Evolutionary conservation across 2,329 filamentous ascomycete genomes (phyloP), one percentile per base, ranked within the genome.

Genomic region (Talaromyces sp.): DNA sequence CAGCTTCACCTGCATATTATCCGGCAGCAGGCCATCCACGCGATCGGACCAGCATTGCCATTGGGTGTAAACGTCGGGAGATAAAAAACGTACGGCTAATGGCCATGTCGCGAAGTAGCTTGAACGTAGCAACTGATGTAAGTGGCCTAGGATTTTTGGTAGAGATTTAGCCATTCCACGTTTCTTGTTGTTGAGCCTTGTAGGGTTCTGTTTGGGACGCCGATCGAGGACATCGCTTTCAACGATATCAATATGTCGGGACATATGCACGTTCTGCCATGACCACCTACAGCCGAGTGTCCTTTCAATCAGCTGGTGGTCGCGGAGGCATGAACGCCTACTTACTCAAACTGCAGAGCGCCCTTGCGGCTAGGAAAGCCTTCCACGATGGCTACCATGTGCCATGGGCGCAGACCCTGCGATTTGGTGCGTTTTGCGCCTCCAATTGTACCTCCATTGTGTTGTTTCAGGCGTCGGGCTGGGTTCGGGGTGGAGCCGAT

Each of bases 401-500:
- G 90, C 92, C 95, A 98, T 0, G 95, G 95, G 50, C 91, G 84
- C 64, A 93, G 77, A 4, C 77, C 86, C 54, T 80, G 76, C 58
- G 85, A 83, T 10, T 89, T 85, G 0, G 95, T 99, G 54, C 88
- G 84, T 33, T 82, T 85, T 33, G 95, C 95, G 40, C 95, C 95
- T 57, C 95, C 95, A 71, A 87, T 89, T 34, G 83, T 83, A 56
- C 87, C 79, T 58, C 95, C 95, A 83, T 99, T 99, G 78, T 99
- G 95, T 74, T 98, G 95, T 64, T 87, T 87, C 28, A 98, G 82
- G 14, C 95, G 89, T 63, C 94, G 85, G 1, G 87, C 87, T 50
- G 95, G 94, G 71, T 97, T 87, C 0, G 93, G 93, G 0, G 95
- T 98, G 51, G 91, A 96, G 59, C 95, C 95, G 60, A 98, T 89